Evolutionary conservation across 1,284 basidiomycete species (phyloP).

Genomic region (Amylostereum chailletii): DNA sequence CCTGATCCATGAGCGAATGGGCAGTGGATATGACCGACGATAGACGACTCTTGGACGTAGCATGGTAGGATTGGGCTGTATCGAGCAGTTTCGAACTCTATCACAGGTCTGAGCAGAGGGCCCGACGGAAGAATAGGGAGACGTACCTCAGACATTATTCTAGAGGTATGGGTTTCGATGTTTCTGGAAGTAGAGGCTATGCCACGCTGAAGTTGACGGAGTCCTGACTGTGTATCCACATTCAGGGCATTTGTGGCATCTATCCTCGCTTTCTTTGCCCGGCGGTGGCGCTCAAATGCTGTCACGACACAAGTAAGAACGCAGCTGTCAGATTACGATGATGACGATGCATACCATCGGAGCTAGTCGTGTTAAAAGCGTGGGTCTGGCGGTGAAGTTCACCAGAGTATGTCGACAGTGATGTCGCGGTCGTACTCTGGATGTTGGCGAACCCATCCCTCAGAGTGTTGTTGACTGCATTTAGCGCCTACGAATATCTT

Average conservation of each 20-base stretch:
- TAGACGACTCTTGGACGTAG: conserved; percentile 31
- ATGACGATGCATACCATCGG: conserved; percentile 31
- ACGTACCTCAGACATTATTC: conserved; percentile 42
- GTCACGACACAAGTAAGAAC: background rate
- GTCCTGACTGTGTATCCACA: conserved; percentile 42
- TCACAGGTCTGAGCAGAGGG: too few species aligned
- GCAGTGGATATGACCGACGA: conserved; percentile 40
- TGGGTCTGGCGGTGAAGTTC: conserved; percentile 44
- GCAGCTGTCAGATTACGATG: background rate
- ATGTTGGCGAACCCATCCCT: conserved; percentile 36
- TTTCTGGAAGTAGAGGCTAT: conserved; percentile 42
- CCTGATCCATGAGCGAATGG: conserved; percentile 45
- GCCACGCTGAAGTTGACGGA: conserved; percentile 37
- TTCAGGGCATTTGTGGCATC: conserved; percentile 46
- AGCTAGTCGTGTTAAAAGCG: conserved; percentile 33
- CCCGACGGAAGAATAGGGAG: too few species aligned
- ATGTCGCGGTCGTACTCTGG: conserved; percentile 34
- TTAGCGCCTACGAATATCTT: conserved; percentile 29
- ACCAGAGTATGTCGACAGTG: conserved; percentile 41
- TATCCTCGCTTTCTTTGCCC: conserved; percentile 58
- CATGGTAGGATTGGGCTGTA: conserved; percentile 32
- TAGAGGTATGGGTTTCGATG: conserved; percentile 35
- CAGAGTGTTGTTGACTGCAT: conserved; percentile 30
- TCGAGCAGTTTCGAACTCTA: conserved; percentile 23
- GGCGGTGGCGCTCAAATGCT: conserved; percentile 55